Percentiles rank a stretch among this genome's conserved stretches.
These are phyloP conservation scores for Irpex sp. DNA, from an alignment of 1,284 basidiomycete species.

Conservation along the genomic window DNA sequence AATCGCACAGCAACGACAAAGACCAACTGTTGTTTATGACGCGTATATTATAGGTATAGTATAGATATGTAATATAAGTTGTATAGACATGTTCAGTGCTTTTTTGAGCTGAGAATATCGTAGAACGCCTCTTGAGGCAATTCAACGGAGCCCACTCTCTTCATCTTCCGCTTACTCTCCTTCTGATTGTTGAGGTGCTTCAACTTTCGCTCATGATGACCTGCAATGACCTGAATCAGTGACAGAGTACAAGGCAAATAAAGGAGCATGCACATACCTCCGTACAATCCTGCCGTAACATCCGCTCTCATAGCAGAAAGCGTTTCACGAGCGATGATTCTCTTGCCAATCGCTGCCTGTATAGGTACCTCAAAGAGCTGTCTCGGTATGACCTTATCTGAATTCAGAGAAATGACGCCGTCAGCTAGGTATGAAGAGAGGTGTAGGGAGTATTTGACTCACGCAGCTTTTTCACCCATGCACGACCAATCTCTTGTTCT, in stretches of 20 bases:
- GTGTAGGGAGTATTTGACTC: slow-evolving; percentile 24
- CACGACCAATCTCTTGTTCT: slow-evolving; percentile 67
- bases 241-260: not conserved
- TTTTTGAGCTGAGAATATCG: slow-evolving; percentile 67
- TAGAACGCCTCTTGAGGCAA: slow-evolving; percentile 92
- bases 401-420: not conserved
- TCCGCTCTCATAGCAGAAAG: slow-evolving; percentile 88
- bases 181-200: slow-evolving; percentile 93
- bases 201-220: slow-evolving; percentile 88
- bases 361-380: slow-evolving; percentile 95
- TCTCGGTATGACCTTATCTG: slow-evolving; percentile 87
- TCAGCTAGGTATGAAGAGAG: not conserved
- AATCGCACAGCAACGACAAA: too few species aligned
- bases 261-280: slow-evolving; percentile 47
- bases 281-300: slow-evolving; percentile 93
- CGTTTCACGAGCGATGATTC: slow-evolving; percentile 87
- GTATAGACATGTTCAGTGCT: slow-evolving; percentile 2
- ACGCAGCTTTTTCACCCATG: slow-evolving; percentile 91
- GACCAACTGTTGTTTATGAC: too few species aligned
- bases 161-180: slow-evolving; percentile 85
- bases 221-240: slow-evolving; percentile 29
- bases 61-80: not conserved
- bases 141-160: slow-evolving; percentile 82
- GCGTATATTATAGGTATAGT: too few species aligned
- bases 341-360: slow-evolving; percentile 83